Evolutionary conservation across 331 rosid species (phyloP), one percentile per base, ranked within the genome.

Genomic region (Malus hybrid): DNA sequence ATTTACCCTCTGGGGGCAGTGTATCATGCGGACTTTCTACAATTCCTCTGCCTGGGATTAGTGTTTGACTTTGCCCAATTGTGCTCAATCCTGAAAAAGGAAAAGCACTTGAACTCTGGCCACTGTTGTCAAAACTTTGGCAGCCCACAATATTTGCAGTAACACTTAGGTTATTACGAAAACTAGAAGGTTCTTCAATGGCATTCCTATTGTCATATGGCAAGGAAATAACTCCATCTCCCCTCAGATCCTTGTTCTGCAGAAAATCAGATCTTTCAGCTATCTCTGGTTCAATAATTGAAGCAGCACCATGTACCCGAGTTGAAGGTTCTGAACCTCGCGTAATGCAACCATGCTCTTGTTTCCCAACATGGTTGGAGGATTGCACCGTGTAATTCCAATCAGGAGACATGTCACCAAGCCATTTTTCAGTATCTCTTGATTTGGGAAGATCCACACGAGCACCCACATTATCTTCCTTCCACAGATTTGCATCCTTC

Each of bases 341-440:
- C 76, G 76, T 79, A 59, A 63, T 74, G 71, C 59, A 86, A 76
- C 70, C 80, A 74, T 75, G 80, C 61, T 90, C 87, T 67, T 84
- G 88, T 82, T 90, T 89, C 74, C 74, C 81, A 68, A 76, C 73
- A 70, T 50, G 77, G 70, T 84, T 82, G 65, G 92, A 84, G 52
- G 92, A 81, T 73, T 83, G 83, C 63, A 82, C 67, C 39, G 77
- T 62, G 81, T 89, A 92, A 92, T 92, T 83, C 90, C 85, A 74
- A 74, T 74, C 78, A 8, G 78, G 78, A 29, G 78, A 74, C 85
- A 85, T 87, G 85, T 88, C 92, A 80, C 86, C 97, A 56, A 81
- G 77, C 98, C 98, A 92, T 73, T 86, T 87, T 70, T 85, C 93
- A 73, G 78, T 57, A 75, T 77, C 91, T 80, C 81, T 79, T 48